Conservation (phyloP, 164 flowering plant genomes). For the Aristolochia contorta region DNA sequence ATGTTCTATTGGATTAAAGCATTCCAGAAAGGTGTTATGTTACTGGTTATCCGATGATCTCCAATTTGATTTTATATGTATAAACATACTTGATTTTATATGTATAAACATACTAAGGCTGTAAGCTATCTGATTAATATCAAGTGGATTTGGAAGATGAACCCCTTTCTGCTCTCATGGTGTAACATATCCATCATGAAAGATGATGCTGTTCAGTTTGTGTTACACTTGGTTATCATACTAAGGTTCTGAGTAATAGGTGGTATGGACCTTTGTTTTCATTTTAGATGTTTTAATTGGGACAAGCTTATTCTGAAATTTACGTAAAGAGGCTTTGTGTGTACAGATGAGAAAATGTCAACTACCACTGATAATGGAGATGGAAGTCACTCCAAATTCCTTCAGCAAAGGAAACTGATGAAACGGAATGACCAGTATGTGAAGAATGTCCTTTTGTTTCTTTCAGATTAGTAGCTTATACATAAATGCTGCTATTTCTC, state of each 20-base stretch:
- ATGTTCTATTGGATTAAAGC: not conserved
- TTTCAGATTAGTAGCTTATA: not conserved
- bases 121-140: no score
- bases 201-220: not conserved
- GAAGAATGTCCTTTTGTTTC: not conserved
- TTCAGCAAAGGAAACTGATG: slow-evolving; percentile 65
- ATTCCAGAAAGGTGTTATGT: not conserved
- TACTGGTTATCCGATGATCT: no score
- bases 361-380: slow-evolving; percentile 18
- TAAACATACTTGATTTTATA: no score
- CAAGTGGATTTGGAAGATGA: no score
- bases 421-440: slow-evolving; percentile 91
- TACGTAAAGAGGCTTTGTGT: not conserved
- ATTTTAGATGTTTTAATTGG: not conserved
- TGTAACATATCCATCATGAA: no score
- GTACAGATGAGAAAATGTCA: slow-evolving; percentile 43
- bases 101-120: no score
- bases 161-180: no score
- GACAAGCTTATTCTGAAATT: not conserved
- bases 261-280: not conserved
- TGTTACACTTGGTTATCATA: not conserved
- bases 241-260: no score
- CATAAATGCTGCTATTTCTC: not conserved
- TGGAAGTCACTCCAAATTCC: slow-evolving; percentile 31
- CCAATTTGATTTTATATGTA: no score